Percentiles rank a stretch among this genome's conserved stretches.
Conservation (phyloP, 495 filamentous ascomycete species). For the Podospora pseudoanserina region DNA sequence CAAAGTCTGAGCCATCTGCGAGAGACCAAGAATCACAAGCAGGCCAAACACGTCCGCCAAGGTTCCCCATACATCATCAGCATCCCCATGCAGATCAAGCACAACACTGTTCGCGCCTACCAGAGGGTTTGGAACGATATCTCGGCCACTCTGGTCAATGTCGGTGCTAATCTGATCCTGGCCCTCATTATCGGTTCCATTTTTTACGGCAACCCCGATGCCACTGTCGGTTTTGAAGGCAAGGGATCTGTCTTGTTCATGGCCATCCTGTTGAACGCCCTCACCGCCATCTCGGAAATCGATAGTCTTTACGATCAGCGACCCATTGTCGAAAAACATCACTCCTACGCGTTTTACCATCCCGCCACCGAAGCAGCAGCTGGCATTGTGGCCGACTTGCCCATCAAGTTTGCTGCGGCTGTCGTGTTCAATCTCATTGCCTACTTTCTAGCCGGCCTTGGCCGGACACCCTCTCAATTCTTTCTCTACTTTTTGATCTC, state of each 20-base stretch:
- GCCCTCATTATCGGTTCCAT: constrained; percentile 45
- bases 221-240: constrained; percentile 44
- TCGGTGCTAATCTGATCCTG: constrained; percentile 39
- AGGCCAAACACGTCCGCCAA: constrained; percentile 40
- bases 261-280: constrained; percentile 52
- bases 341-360: constrained; percentile 62
- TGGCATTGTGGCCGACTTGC: constrained; percentile 57
- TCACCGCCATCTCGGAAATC: constrained; percentile 57
- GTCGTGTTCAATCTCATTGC: constrained; percentile 53
- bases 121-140: constrained; percentile 40
- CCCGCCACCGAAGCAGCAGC: constrained; percentile 59
- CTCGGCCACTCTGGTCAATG: constrained; percentile 25
- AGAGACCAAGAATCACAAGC: constrained; percentile 28
- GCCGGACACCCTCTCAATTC: constrained; percentile 52
- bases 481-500: constrained; percentile 60
- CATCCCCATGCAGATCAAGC: constrained; percentile 54
- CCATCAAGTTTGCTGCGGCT: constrained; percentile 50
- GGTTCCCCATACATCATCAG: constrained; percentile 56
- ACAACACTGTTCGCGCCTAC: constrained; percentile 52
- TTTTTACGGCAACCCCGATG: constrained; percentile 46
- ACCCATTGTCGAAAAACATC: constrained; percentile 64
- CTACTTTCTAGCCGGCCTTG: constrained; percentile 58
- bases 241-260: constrained; percentile 57
- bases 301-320: constrained; percentile 57
- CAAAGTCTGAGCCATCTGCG: constrained; percentile 23